These are phyloP conservation scores for Talaromyces funiculosus DNA, from an alignment of 2,329 filamentous ascomycete genomes.

Conservation along the genomic window DNA sequence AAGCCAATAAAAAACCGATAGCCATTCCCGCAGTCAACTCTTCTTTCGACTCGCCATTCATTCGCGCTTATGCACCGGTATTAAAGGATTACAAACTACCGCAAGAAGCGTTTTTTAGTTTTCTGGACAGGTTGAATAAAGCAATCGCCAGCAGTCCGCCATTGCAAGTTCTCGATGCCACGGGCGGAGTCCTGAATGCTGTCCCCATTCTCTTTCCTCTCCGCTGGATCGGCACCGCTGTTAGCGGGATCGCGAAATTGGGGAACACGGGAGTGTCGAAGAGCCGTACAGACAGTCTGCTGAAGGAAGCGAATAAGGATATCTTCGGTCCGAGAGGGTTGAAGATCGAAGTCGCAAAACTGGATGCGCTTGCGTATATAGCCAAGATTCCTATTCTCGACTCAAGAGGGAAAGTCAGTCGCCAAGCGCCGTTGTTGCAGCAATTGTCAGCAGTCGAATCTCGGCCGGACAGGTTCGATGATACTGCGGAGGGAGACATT, in stretches of 20 bases:
- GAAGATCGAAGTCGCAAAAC: constrained; percentile 23
- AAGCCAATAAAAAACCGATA: neutral
- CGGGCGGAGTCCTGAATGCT: constrained; percentile 21
- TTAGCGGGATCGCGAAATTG: constrained; percentile 22
- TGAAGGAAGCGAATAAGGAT: constrained; percentile 23
- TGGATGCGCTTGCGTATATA: constrained; percentile 24
- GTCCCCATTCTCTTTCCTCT: constrained; percentile 22
- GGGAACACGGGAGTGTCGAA: constrained; percentile 20
- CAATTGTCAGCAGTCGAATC: neutral
- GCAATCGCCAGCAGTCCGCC: constrained; percentile 22
- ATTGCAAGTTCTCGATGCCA: constrained; percentile 23
- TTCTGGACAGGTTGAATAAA: constrained; percentile 25
- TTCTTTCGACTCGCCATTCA: constrained; percentile 2
- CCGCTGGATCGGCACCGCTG: constrained; percentile 21
- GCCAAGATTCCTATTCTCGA: constrained; percentile 23
- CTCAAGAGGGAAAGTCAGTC: constrained; percentile 21
- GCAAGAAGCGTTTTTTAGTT: constrained; percentile 17
- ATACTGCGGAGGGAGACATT: neutral
- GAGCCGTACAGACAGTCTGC: constrained; percentile 19
- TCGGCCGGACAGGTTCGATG: neutral
- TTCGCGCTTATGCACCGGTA: constrained; percentile 7
- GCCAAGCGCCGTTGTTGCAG: constrained; percentile 16
- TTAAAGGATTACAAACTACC: constrained; percentile 7
- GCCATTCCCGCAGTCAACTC: constrained; percentile 9
- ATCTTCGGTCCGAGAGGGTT: constrained; percentile 22